Base-by-base conservation (phyloP, 2,329 filamentous ascomycete species). In the Calonectria hongkongensis region DNA sequence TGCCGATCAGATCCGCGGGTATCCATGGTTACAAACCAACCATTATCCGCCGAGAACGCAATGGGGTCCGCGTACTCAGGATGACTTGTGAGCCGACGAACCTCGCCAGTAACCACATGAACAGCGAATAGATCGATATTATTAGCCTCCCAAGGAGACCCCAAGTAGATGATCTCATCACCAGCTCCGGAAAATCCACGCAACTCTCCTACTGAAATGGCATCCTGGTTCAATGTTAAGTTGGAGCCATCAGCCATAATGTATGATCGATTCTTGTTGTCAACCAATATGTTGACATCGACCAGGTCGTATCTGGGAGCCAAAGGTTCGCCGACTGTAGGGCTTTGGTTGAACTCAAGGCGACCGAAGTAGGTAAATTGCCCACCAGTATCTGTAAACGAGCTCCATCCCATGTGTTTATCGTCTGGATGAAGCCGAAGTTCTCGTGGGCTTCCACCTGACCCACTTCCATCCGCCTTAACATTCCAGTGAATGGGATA, bases 91-190 rank as follows among this genome's bases (percentile, higher is more conserved):
- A 88, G 77, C 0, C 86, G 84, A 21, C 85, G 82, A 6, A 88
- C 81, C 0, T 65, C 69, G 10, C 87, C 86, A 0, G 85, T 87
- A 1, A 72, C 73, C 3, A 88, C 67, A 62, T 87, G 76, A 9
- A 81, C 81, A 3, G 86, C 86, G 67, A 84, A 87, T 8, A 87
- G 74, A 71, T 88, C 86, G 70, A 87, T 84, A 63, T 87, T 88
- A 73, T 77, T 83, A 1, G 86, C 85, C 75, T 88, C 86, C 9
- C 64, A 65, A 0, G 84, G 77, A 62, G 78, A 79, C 1, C 86
- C 86, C 9, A 88, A 78, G 75, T 87, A 87, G 0, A 81, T 82
- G 18, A 87, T 79, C 71, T 87, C 85, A 9, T 81, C 78, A 0
- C 86, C 85, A 3, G 77, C 80, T 8, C 86, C 86, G 12, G 73